phyloP scores from a whole-genome alignment of 2,329 filamentous ascomycete species.

The Diaporthe destruens region DNA sequence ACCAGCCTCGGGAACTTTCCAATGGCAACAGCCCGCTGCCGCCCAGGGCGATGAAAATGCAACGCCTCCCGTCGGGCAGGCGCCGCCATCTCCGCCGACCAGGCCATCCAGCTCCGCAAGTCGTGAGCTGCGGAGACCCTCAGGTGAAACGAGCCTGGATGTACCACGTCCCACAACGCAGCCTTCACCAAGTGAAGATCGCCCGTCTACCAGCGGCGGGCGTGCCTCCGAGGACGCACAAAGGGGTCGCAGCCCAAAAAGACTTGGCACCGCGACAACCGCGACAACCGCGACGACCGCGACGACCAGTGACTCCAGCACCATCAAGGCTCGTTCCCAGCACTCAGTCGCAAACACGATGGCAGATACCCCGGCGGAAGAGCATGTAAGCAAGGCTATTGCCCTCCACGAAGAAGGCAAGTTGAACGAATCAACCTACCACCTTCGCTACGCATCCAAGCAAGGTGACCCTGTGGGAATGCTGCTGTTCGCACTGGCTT shows the following conservation, averaged over 20 bases:
- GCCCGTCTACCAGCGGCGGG: conserved; percentile 59
- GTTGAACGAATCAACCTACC: conserved; percentile 94
- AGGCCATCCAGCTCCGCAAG: conserved; percentile 70
- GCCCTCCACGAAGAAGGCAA: conserved; percentile 89
- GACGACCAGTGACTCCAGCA: conserved; percentile 67
- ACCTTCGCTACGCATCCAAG: conserved; percentile 88
- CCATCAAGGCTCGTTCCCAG: conserved; percentile 60
- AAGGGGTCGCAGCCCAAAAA: conserved; percentile 52
- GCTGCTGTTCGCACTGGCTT: conserved; percentile 95
- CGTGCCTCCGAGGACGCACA: conserved; percentile 63
- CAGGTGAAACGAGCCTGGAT: conserved; percentile 50
- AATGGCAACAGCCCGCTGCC: conserved; percentile 70
- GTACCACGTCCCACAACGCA: conserved; percentile 56
- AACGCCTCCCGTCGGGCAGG: conserved; percentile 56
- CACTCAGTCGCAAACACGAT: conserved; percentile 62
- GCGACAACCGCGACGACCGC: conserved; percentile 58
- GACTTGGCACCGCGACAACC: conserved; percentile 58
- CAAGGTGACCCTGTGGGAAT: conserved; percentile 92
- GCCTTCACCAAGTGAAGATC: conserved; percentile 59
- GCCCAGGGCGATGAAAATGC: conserved; percentile 59
- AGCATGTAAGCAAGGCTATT: conserved; percentile 92
- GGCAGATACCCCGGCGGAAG: conserved; percentile 82
- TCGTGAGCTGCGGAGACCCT: conserved; percentile 48
- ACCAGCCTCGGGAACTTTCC: conserved; percentile 65
- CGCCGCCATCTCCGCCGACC: conserved; percentile 73